Evolutionary conservation across 75 land plant species (phyloP), one percentile per base, ranked within the genome.

Genomic region (Picea sitchensis): DNA sequence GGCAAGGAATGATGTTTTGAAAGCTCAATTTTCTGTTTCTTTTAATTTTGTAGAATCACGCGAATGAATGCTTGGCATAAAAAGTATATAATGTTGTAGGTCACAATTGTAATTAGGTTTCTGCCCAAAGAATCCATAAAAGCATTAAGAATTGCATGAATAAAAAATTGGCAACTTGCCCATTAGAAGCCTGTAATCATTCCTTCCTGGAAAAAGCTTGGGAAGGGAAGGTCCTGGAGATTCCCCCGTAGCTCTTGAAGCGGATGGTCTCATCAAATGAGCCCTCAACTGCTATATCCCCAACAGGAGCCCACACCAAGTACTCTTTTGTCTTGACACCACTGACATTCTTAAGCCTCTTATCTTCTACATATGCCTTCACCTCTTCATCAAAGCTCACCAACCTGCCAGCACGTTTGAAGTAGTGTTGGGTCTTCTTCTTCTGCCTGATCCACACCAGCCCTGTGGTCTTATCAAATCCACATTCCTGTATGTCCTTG

Each of bases 311-410:
- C 87, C 87, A 86, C 32, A 86, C 72, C 63, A 84, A 31, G 36
- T 80, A 41, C 83, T 86, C 87, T 60, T 80, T 86, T 21, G 82
- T 79, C 78, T 84, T 84, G n/a, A 86, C 87, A 15, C 87, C 87
- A 23, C 32, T 73, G 51, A 86, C 73, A 59, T 86, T 84, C 87
- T 75, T 76, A 17, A 86, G 41, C 58, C 59, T 67, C 14, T 38
- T 30, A 21, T 86, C 76, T 31, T 76, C 82, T 47, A 88, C 72
- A 69, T 80, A 81, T 30, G 86, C 90, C 30, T 59, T 83, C 58
- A 88, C 78, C 73, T 88, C 88, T 15, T 74, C 59, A 32, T 58
- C 83, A 79, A 76, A 88, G 80, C 78, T 75, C 61, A 88, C 90
- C 62, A 62, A 65, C 59, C 75, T 82, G 2, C 67, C 58, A 1